These are phyloP conservation scores for Fusarium nygamai DNA, from an alignment of 2,329 filamentous ascomycete species.

Conservation along the genomic window DNA sequence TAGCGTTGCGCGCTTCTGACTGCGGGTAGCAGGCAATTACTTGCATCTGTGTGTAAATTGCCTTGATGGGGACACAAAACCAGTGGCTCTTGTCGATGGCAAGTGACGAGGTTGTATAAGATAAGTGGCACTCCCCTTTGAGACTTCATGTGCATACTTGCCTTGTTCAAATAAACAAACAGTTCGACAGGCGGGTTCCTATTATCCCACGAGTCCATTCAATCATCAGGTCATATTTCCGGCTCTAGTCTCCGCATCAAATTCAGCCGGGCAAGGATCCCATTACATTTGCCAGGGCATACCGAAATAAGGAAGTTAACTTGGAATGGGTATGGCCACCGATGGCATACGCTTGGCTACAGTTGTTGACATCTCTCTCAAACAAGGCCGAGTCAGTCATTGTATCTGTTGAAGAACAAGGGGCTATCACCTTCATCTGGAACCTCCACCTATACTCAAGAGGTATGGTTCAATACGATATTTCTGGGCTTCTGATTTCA, in stretches of 20 bases:
- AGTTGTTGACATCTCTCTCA: constrained; percentile 25
- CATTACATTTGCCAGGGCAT: constrained; percentile 22
- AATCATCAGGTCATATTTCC: not conserved
- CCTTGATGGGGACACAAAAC: constrained; percentile 26
- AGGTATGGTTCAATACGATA: constrained; percentile 2
- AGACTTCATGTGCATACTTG: not conserved
- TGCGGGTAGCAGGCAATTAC: constrained; percentile 19
- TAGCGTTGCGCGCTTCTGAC: constrained; percentile 27
- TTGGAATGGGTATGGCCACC: constrained; percentile 31
- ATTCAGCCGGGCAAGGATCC: constrained; percentile 6
- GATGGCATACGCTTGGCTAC: constrained; percentile 26
- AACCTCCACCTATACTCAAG: not conserved
- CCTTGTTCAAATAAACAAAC: not conserved
- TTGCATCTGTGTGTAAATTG: constrained; percentile 21
- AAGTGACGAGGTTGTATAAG: constrained; percentile 35
- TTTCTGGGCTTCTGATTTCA: not conserved
- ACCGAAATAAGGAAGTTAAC: constrained; percentile 19
- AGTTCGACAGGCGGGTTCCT: not conserved
- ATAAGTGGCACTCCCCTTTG: constrained; percentile 32
- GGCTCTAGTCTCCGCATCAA: not conserved
- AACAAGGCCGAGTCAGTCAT: constrained; percentile 17
- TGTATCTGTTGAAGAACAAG: constrained; percentile 4
- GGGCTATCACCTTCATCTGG: not conserved
- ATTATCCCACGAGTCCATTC: not conserved
- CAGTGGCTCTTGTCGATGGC: constrained; percentile 6